These are phyloP conservation scores for Pseudohyphozyma bogoriensis DNA, from an alignment of 768 basidiomycete genomes.

Conservation along the genomic window DNA sequence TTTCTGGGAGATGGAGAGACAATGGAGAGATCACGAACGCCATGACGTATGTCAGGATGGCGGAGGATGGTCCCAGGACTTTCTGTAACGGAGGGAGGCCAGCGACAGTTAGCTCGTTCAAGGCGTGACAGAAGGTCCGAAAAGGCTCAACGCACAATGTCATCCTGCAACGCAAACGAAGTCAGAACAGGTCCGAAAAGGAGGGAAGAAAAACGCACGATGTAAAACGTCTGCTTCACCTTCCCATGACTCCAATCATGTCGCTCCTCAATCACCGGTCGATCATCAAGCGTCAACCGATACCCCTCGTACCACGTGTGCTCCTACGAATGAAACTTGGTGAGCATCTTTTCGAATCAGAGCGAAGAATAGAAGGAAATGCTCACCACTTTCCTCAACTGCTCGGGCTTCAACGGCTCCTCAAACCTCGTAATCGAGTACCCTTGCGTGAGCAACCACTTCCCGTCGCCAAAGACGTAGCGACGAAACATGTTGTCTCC, in stretches of 20 bases:
- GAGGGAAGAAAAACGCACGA: constrained; percentile 8
- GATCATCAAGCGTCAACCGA: constrained; percentile 12
- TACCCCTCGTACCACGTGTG: constrained; percentile 29
- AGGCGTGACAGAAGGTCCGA: not conserved
- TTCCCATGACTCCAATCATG: not conserved
- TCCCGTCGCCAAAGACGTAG: constrained; percentile 28
- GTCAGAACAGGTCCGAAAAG: not conserved
- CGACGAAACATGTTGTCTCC: constrained; percentile 32
- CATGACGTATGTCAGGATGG: constrained; percentile 16
- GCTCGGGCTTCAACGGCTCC: constrained; percentile 11
- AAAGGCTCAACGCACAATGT: constrained; percentile 3
- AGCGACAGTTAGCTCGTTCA: not conserved
- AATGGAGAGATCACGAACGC: no score
- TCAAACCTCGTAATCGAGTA: constrained; percentile 29
- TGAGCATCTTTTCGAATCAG: not conserved
- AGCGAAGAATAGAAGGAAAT: not conserved
- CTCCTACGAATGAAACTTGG: constrained; percentile 4
- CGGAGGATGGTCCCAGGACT: constrained; percentile 6
- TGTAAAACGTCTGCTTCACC: constrained; percentile 28
- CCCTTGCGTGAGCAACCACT: constrained; percentile 24
- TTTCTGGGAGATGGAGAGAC: no score
- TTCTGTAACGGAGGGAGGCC: constrained; percentile 1
- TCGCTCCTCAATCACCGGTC: constrained; percentile 15
- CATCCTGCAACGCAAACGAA: constrained; percentile 3
- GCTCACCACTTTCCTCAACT: constrained; percentile 20